Conservation (phyloP, 2,329 filamentous ascomycete species). For the Penicillium psychrosexuale region DNA sequence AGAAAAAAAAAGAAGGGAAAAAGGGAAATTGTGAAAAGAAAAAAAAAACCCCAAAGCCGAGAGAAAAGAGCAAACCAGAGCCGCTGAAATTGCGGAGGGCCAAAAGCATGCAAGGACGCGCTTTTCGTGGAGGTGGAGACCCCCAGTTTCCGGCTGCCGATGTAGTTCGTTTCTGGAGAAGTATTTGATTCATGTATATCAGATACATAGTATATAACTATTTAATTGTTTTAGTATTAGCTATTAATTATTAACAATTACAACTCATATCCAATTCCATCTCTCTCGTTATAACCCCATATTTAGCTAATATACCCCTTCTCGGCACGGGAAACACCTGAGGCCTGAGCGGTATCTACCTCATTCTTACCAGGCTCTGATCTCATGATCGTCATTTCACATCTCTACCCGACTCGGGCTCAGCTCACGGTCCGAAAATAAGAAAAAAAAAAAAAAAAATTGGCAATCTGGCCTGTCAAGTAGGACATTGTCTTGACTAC, state of each 20-base stretch:
- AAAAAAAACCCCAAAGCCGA: constrained; percentile 11
- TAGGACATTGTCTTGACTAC: constrained; percentile 5
- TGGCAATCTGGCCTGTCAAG: background rate
- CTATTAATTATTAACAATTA: background rate
- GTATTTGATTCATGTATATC: no score
- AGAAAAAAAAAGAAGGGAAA: no score
- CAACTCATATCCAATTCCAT: background rate
- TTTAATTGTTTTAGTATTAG: background rate
- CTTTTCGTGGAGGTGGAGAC: constrained; percentile 21
- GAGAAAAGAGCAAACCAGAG: constrained; percentile 7
- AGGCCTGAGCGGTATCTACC: background rate
- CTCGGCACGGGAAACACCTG: background rate
- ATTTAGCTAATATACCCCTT: background rate
- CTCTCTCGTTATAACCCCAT: background rate
- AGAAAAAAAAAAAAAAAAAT: background rate
- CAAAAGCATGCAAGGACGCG: constrained; percentile 25
- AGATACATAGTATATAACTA: background rate
- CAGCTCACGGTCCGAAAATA: constrained; percentile 2
- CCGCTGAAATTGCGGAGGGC: constrained; percentile 27
- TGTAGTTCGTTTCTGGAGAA: background rate
- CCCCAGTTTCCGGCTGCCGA: constrained; percentile 20
- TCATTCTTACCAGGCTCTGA: background rate
- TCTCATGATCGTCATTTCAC: constrained; percentile 12
- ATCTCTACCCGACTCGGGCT: constrained; percentile 8
- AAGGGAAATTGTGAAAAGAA: background rate